These are phyloP conservation scores for Knoxia roxburghii DNA, from an alignment of 257 asterid species.

Conservation along the genomic window DNA sequence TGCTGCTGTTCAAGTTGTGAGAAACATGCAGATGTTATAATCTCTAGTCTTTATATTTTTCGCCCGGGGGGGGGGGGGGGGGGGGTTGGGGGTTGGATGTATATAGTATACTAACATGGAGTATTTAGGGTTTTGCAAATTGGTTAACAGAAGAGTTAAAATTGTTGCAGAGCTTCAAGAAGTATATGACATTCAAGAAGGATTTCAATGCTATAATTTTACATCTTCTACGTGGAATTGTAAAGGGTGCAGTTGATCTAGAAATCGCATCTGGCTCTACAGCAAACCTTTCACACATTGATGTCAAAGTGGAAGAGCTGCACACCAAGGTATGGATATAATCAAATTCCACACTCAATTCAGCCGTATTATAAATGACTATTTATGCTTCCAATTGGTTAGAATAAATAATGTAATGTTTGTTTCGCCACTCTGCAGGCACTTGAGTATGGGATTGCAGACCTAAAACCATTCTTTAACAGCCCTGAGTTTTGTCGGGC, in stretches of 20 bases:
- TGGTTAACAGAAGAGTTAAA: conserved; percentile 10
- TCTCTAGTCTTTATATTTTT: too few species aligned
- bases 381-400: too few species aligned
- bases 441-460: conserved; percentile 70
- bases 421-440: conserved; percentile 47
- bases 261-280: conserved; percentile 53
- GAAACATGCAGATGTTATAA: neutral
- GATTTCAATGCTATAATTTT: conserved; percentile 74
- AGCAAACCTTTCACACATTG: conserved; percentile 45
- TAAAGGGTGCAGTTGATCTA: conserved; percentile 62
- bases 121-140: neutral
- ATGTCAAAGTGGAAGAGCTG: conserved; percentile 78
- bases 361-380: too few species aligned
- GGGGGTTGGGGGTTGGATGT: too few species aligned
- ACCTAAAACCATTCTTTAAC: conserved; percentile 66
- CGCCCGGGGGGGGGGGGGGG: too few species aligned
- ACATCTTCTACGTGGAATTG: conserved; percentile 79
- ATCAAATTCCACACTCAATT: too few species aligned
- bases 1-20: neutral
- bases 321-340: conserved; percentile 63
- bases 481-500: conserved; percentile 62
- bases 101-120: neutral
- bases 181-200: conserved; percentile 78
- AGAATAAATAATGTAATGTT: too few species aligned
- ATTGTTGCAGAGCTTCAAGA: conserved; percentile 75